Evolutionary conservation across 305 asterid species (phyloP), one percentile per base, ranked within the genome.

Genomic region (Solanum hybrid): DNA sequence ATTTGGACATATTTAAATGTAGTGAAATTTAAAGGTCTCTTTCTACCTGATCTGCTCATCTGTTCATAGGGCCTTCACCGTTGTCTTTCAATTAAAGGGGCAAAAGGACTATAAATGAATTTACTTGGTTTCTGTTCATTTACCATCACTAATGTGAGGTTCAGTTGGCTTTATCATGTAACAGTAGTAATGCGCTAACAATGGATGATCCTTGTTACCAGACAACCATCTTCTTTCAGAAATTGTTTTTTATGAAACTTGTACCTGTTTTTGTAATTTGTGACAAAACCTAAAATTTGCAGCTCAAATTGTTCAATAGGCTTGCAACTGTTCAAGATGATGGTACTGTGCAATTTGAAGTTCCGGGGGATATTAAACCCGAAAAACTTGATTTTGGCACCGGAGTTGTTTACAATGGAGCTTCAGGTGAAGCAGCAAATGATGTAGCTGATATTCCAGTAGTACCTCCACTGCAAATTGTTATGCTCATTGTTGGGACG

Each of bases 401-500:
- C 3, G 94, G 93, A 87, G 90, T 86, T 37, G 91, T 89, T 69
- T 82, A 88, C 81, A 89, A 82, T 92, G 97, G 91, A 80, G 92
- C 90, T 89, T 89, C 46, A 79, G 91, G 77, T 84, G 94, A 77
- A 90, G 93, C 89, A 85, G 69, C 76, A 89, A 90, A 67, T 61
- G 95, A 90, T 33, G 74, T 67, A 86, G 92, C 75, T 89, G 97
- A 92, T 83, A 89, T 90, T 89, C 89, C 28, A 40, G 92, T 91
- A 42, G 80, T 95, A 91, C 98, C 94, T 78, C 99, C 99, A 9
- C 92, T 97, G 90, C 97, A 97, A 91, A 97, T 96, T 88, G 98
- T 95, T 91, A 94, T 97, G 96, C 97, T 97, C 88, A 97, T 97
- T 80, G 99, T 97, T 86, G 99, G 99, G 87, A 96, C 99, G 36